Base-by-base conservation (phyloP, 441 rosid genomes). In the Gossypium gossypioides region DNA sequence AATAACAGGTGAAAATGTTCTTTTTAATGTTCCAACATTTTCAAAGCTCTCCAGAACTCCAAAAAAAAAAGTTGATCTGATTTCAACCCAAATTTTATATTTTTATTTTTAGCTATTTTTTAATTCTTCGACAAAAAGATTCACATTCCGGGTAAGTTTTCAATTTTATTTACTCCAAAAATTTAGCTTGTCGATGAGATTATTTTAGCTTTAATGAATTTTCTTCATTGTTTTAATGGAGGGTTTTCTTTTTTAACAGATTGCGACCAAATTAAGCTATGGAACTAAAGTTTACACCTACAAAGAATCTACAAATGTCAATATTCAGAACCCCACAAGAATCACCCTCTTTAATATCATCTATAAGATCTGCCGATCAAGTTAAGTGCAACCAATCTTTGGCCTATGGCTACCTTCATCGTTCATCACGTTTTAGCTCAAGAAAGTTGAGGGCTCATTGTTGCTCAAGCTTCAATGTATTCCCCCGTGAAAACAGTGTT, bases 391-490 rank as follows among this genome's bases (percentile, higher is more conserved):
- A 40, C 32, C 72, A 44, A 29, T 22, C 63, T 51, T 68, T 74
- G 19, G 24, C 60, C 4, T 55, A 22, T 71, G 10, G 61, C 19
- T 56, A 13, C 15, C n/a, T 22, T 56, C 61, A 22, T 22, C 32
- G 58, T 19, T 54, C 58, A 54, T 7, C 24, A 21, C 61, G 13
- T 24, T 70, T 71, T 16, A 61, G 78, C 25, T 74, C 83, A 50
- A 69, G 63, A 32, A 75, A 59, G 42, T 72, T 59, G 9, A 2
- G 25, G 10, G 57, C 18, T 52, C 25, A 52, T 52, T 18, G 24
- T 18, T 52, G 21, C 8, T 83, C 81, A 18, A 83, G 74, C 72
- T 79, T 77, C 16, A 61, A 73, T 58, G 80, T 76, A 51, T 81
- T 79, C 67, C 79, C 82, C 1, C 78, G 79, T 16, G 34, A 13